These are phyloP conservation scores for Micractinium sp. DNA, from an alignment of 139 green algal species.

Conservation along the genomic window DNA sequence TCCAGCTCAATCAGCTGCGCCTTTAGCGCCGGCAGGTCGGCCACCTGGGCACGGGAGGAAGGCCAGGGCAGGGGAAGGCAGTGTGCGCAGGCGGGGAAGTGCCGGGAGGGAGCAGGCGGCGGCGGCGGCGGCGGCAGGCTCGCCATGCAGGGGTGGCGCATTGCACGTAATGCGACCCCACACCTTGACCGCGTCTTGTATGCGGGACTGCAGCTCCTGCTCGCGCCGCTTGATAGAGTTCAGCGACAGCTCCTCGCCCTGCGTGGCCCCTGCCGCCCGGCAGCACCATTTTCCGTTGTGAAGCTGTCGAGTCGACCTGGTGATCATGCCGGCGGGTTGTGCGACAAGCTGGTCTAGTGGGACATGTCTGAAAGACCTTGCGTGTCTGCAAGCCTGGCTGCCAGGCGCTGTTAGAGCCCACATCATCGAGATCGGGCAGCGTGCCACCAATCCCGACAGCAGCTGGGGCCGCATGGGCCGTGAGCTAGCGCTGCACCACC, in stretches of 20 bases:
- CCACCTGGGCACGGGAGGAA: slow-evolving; percentile 14
- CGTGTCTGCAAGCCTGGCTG: too few relatives aligned
- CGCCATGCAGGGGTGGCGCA: background rate
- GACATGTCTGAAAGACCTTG: too few relatives aligned
- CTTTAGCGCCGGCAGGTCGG: slow-evolving; percentile 47
- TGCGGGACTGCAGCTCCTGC: slow-evolving; percentile 12
- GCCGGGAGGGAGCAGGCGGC: background rate
- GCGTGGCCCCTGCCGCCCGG: background rate
- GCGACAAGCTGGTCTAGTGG: too few relatives aligned
- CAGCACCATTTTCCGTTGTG: background rate
- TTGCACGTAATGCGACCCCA: too few relatives aligned
- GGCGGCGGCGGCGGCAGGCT: background rate
- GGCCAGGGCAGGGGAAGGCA: too few relatives aligned
- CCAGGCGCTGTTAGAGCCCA: too few relatives aligned
- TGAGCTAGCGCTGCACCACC: background rate
- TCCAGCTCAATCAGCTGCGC: slow-evolving; percentile 57
- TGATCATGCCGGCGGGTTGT: background rate
- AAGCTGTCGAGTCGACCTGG: background rate
- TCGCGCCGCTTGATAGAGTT: slow-evolving; percentile 24
- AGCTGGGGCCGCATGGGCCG: background rate
- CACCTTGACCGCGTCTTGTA: slow-evolving; percentile 35
- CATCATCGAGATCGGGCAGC: background rate
- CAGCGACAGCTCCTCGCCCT: slow-evolving; percentile 1
- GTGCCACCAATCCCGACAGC: background rate
- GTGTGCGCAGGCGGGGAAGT: too few relatives aligned